Conservation (phyloP, 768 basidiomycete genomes). For the Mycena galericulata region DNA sequence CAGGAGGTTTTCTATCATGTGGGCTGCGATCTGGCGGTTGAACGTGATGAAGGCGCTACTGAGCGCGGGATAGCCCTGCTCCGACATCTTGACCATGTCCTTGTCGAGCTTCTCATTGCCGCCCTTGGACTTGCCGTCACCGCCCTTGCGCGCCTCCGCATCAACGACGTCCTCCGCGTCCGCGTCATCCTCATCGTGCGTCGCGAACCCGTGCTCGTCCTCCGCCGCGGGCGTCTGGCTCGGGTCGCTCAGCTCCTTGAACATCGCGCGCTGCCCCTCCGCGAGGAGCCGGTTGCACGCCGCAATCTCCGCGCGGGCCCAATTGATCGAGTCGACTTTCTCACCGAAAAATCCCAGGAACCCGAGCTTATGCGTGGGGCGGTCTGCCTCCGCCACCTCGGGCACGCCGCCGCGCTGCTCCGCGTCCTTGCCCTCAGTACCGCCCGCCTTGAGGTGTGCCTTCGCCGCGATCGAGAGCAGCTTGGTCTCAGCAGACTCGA, state of each 20-base stretch:
- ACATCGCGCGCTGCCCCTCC: constrained; percentile 56
- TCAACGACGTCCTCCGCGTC: constrained; percentile 27
- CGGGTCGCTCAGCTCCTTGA: constrained; percentile 37
- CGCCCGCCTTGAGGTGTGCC: constrained; percentile 66
- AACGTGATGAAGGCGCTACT: constrained; percentile 91
- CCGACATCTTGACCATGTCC: constrained; percentile 30
- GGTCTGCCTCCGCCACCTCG: constrained; percentile 72
- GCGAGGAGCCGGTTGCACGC: constrained; percentile 65
- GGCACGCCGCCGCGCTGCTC: constrained; percentile 36
- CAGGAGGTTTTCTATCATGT: constrained; percentile 82
- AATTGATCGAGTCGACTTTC: constrained; percentile 94
- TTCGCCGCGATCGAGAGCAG: constrained; percentile 84
- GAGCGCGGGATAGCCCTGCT: constrained; percentile 64
- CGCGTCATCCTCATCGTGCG: constrained; percentile 22
- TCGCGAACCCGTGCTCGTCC: constrained; percentile 28
- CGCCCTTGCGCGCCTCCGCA: constrained; percentile 44
- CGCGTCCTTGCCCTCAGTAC: constrained; percentile 55
- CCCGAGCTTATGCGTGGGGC: constrained; percentile 84
- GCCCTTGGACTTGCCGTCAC: neutral
- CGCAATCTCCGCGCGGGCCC: constrained; percentile 83
- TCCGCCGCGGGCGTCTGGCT: constrained; percentile 26
- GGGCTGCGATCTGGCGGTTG: constrained; percentile 92
- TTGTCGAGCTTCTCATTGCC: constrained; percentile 43
- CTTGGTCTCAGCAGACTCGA: constrained; percentile 88
- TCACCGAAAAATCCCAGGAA: constrained; percentile 75